Evolutionary conservation across 306 rosid species (phyloP), one percentile per base, ranked within the genome.

Genomic region (Urtica urens): DNA sequence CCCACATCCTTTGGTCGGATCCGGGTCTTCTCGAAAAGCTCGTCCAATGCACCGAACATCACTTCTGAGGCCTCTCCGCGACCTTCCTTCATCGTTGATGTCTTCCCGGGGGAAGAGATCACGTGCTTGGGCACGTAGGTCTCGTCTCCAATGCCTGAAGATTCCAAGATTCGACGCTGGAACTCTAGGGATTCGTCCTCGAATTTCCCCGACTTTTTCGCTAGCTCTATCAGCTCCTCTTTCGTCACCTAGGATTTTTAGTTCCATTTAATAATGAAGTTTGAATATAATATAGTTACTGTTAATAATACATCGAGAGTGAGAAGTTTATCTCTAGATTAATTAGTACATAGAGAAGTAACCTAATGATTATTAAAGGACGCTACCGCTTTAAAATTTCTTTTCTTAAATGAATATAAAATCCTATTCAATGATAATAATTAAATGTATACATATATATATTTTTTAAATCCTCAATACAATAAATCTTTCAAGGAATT

Each of bases 41-140:
- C 93, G 53, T 92, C 96, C 0, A 92, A 77, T 8, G 99, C 99
- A 3, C 99, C 94, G 27, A 92, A 92, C 81, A 92, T 85, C 2
- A 92, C 96, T 38, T 44, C 28, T 13, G 95, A 74, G 2, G 99
- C 99, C 58, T 92, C 99, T 0, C 82, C 79, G 0, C 99, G 72
- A 13, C 99, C 99, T 55, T 79, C 93, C 71, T 92, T 92, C 99
- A 92, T 82, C 12, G 99, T 85, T 10, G 93, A 78, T 1, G 67
- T 68, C 77, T 74, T 79, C 11, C 65, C 41, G 15, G 0, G 87
- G 77, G 6, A 58, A 23, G 23, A 82, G 72, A 35, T 14, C 6
- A 90, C 82, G 7, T 81, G 17, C 35, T 65, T 82, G 12, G 99
- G 94, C 44, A 92, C 64, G 79, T 78, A 85, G 18, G 84, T 85